Conservation (phyloP, 768 basidiomycete species). For the Paxillus rubicundulus region DNA sequence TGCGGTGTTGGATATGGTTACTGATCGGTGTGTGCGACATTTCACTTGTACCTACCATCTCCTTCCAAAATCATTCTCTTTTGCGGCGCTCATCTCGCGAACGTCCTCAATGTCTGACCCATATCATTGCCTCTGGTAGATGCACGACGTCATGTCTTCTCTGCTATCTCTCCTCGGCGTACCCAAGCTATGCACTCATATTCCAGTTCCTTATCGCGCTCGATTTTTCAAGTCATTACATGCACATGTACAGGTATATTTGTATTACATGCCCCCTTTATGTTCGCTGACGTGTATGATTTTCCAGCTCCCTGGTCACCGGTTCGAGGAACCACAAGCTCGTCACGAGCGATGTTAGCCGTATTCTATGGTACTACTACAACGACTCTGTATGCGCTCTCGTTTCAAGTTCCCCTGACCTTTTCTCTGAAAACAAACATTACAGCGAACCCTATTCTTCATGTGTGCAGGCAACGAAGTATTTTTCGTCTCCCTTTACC, state of each 20-base stretch:
- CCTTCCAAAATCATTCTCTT: neutral
- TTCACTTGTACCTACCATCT: neutral
- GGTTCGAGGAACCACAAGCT: slow-evolving; percentile 92
- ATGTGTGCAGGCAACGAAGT: slow-evolving; percentile 95
- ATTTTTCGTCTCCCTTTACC: slow-evolving; percentile 93
- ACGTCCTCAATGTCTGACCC: neutral
- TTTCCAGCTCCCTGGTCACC: slow-evolving; percentile 82
- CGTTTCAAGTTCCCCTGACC: neutral
- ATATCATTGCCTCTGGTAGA: slow-evolving; percentile 40
- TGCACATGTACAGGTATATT: slow-evolving; percentile 98
- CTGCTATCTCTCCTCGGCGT: slow-evolving; percentile 89
- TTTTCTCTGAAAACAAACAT: neutral
- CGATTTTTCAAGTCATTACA: slow-evolving; percentile 98
- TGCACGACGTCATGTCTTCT: slow-evolving; percentile 95
- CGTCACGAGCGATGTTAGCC: slow-evolving; percentile 89
- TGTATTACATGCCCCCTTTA: neutral
- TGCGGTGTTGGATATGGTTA: slow-evolving; percentile 98
- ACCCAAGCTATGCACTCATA: slow-evolving; percentile 76
- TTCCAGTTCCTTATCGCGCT: slow-evolving; percentile 97
- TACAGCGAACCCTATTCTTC: slow-evolving; percentile 80
- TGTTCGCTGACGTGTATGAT: slow-evolving; percentile 7
- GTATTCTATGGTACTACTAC: slow-evolving; percentile 91
- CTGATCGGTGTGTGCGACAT: slow-evolving; percentile 72
- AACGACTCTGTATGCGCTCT: slow-evolving; percentile 73
- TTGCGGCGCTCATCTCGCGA: neutral